phyloP scores from a whole-genome alignment of 495 filamentous ascomycete species.

The Podospora conica region DNA sequence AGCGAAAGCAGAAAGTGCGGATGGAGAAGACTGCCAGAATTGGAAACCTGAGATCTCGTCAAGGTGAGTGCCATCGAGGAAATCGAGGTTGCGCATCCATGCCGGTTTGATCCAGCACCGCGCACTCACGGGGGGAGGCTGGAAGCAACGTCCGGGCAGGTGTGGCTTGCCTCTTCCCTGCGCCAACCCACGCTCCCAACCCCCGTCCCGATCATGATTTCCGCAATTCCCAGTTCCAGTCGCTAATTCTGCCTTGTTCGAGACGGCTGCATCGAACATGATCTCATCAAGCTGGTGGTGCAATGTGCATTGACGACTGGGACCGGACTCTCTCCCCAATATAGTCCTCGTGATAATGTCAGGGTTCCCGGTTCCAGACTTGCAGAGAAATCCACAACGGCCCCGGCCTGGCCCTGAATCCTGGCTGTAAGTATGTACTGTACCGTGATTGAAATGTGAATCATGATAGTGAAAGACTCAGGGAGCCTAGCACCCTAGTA shows the following conservation, averaged over 20 bases:
- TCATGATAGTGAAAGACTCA: background rate
- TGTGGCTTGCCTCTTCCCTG: background rate
- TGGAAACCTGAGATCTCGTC: slow-evolving; percentile 13
- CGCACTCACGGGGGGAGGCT: background rate
- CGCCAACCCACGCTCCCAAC: background rate
- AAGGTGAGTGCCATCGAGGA: background rate
- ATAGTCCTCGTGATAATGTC: background rate
- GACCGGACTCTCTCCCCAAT: background rate
- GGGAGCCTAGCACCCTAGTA: background rate
- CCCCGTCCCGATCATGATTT: background rate
- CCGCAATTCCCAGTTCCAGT: background rate
- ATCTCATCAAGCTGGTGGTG: slow-evolving; percentile 8
- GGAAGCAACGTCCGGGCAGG: background rate
- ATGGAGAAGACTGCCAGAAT: slow-evolving; percentile 13
- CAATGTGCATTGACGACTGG: background rate
- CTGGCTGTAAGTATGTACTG: background rate
- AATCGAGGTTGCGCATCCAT: background rate
- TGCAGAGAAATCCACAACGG: background rate
- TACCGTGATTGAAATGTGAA: background rate
- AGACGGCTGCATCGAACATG: slow-evolving; percentile 8
- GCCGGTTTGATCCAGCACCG: background rate
- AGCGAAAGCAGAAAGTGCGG: slow-evolving; percentile 14
- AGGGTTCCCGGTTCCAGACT: background rate
- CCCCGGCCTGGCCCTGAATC: background rate
- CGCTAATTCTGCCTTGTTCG: slow-evolving; percentile 9